Conservation (phyloP, 768 basidiomycete genomes). For the Pisolithus microcarpus region DNA sequence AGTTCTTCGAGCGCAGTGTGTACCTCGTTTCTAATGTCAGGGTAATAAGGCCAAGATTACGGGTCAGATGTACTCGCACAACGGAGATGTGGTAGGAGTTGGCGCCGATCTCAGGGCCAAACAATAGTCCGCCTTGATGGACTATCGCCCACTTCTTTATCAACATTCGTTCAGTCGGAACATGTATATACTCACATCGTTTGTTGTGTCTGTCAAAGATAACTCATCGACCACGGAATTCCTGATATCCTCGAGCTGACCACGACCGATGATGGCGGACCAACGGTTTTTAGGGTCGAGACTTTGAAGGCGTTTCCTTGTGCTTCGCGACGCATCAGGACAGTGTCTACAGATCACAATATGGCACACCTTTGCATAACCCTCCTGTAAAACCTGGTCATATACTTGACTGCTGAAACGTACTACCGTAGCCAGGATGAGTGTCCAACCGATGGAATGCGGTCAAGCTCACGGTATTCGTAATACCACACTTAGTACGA, state of each 20-base stretch:
- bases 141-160: not conserved
- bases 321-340: slow-evolving; percentile 6
- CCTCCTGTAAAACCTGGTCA: slow-evolving; percentile 21
- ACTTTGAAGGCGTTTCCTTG: slow-evolving; percentile 21
- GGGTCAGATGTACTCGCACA: slow-evolving; percentile 24
- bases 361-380: slow-evolving; percentile 21
- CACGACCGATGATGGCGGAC: slow-evolving; percentile 30
- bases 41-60: slow-evolving; percentile 34
- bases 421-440: slow-evolving; percentile 21
- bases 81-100: slow-evolving; percentile 27
- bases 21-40: slow-evolving; percentile 36
- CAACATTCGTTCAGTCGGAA: not conserved
- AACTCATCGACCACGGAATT: slow-evolving; percentile 33
- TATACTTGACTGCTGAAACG: slow-evolving; percentile 11
- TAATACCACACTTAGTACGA: not conserved
- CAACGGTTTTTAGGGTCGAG: slow-evolving; percentile 22
- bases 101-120: not conserved
- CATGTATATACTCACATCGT: slow-evolving; percentile 24
- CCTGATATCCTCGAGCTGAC: slow-evolving; percentile 31
- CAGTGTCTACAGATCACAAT: not conserved
- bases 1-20: slow-evolving; percentile 32
- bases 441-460: slow-evolving; percentile 25
- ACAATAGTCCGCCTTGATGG: not conserved
- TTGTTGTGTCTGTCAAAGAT: slow-evolving; percentile 25
- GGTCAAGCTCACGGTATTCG: slow-evolving; percentile 10